A percentile compares a stretch with the other conserved stretches of the same genome.
Conservation (phyloP, 2,329 filamentous ascomycete genomes). For the Penicillium olsonii region DNA sequence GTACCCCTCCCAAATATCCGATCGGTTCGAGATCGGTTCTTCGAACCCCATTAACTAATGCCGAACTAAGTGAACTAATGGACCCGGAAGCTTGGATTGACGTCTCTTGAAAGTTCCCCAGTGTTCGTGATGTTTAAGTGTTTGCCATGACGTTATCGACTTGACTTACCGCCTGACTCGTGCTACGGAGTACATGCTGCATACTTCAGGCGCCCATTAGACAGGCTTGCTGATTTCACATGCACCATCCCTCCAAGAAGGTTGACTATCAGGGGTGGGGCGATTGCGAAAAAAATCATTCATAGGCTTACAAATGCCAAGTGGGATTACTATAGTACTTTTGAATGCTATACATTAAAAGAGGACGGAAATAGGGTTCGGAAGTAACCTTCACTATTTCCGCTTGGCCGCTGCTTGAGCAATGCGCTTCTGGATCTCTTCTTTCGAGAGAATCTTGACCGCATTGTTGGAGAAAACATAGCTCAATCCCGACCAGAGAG, state of each 20-base stretch:
- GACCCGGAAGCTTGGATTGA: not conserved
- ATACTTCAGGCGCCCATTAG: not conserved
- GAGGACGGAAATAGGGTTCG: not conserved
- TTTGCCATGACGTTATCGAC: no score
- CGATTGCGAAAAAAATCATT: no score
- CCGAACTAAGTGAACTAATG: not conserved
- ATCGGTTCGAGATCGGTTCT: not conserved
- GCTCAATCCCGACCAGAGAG: constrained; percentile 88
- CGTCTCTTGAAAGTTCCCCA: not conserved
- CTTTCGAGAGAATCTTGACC: constrained; percentile 73
- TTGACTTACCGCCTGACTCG: no score
- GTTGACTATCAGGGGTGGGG: not conserved
- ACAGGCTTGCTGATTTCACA: not conserved
- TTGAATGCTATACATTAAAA: not conserved
- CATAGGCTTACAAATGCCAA: no score
- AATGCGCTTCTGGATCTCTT: constrained; percentile 42
- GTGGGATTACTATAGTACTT: no score
- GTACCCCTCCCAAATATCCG: not conserved
- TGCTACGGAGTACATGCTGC: no score
- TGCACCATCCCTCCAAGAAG: not conserved
- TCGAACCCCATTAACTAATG: not conserved
- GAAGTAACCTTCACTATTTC: constrained; percentile 12
- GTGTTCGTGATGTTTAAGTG: no score
- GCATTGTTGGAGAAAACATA: constrained; percentile 90
- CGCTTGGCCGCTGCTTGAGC: constrained; percentile 32